These are phyloP conservation scores for Yamadazyma mexicana DNA, from an alignment of 1,139 yeast genomes.

Conservation along the genomic window DNA sequence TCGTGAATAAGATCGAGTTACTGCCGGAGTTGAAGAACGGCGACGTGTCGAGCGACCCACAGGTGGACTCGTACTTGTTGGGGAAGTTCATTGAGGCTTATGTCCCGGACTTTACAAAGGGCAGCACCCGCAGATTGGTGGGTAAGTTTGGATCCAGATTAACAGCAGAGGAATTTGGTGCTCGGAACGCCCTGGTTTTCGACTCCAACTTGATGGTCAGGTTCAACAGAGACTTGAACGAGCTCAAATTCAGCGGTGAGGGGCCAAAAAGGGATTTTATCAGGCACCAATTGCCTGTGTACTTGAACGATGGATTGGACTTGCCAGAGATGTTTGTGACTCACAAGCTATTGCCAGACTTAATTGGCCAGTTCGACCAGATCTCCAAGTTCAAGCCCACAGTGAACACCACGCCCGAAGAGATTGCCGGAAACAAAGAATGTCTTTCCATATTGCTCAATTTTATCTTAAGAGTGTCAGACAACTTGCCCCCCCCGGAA, in stretches of 20 bases:
- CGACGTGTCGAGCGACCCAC: constrained; percentile 47
- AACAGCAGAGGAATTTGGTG: constrained; percentile 50
- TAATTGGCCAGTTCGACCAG: constrained; percentile 39
- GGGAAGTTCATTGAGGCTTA: constrained; percentile 49
- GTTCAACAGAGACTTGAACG: constrained; percentile 51
- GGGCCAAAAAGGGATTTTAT: constrained; percentile 54
- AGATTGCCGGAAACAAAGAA: constrained; percentile 36
- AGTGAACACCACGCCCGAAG: constrained; percentile 28
- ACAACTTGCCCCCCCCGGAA: constrained; percentile 34
- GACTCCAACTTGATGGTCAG: constrained; percentile 44
- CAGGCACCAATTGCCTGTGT: constrained; percentile 39
- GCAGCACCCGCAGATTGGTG: constrained; percentile 20
- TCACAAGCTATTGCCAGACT: constrained; percentile 66
- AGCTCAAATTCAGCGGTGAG: constrained; percentile 50
- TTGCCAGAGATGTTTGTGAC: constrained; percentile 63
- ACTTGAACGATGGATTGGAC: constrained; percentile 10
- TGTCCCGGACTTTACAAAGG: constrained; percentile 8
- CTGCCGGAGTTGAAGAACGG: constrained; percentile 26
- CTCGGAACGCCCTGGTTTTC: constrained; percentile 42
- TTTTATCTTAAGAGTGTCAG: constrained; percentile 47
- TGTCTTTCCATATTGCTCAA: constrained; percentile 44
- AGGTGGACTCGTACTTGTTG: constrained; percentile 51
- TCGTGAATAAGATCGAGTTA: constrained; percentile 5
- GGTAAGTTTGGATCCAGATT: constrained; percentile 40
- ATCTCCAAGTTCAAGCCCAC: constrained; percentile 22